Conservation (phyloP, 2,329 filamentous ascomycete species). For the Alternaria sp. region DNA sequence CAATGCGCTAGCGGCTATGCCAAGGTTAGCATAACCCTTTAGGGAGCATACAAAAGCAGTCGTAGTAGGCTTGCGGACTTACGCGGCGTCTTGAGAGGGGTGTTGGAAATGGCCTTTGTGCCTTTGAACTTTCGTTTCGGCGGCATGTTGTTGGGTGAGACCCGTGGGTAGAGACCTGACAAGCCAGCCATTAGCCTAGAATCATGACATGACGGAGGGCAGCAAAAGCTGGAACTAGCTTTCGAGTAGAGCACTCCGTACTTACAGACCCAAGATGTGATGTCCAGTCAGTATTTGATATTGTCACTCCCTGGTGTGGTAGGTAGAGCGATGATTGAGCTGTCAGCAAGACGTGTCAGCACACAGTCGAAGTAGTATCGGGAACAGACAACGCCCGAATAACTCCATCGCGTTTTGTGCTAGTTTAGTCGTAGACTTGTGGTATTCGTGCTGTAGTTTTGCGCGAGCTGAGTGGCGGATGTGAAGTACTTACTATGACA, state of each 20-base stretch:
- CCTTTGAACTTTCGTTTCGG: conserved; percentile 45
- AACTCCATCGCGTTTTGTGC: neutral
- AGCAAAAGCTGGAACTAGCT: neutral
- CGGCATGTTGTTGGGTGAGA: conserved; percentile 37
- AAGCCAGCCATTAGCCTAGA: conserved; percentile 30
- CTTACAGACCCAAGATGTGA: conserved; percentile 20
- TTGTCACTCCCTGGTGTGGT: neutral
- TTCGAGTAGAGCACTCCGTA: neutral
- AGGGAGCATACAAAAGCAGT: conserved; percentile 24
- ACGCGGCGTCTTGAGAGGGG: conserved; percentile 31
- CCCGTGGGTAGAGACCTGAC: conserved; percentile 10
- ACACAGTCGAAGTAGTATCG: conserved; percentile 11
- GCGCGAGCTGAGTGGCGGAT: conserved; percentile 11
- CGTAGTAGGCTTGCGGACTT: conserved; percentile 22
- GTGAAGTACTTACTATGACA: conserved; percentile 34
- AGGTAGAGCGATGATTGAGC: conserved; percentile 9
- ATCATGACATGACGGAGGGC: conserved; percentile 8
- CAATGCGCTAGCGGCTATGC: conserved; percentile 45
- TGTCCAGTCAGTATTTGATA: neutral
- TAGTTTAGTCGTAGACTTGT: neutral
- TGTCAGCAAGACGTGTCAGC: conserved; percentile 32
- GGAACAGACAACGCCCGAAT: neutral
- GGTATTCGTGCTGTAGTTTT: neutral
- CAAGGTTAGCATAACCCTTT: conserved; percentile 46
- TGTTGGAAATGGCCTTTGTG: conserved; percentile 24